phyloP scores from a whole-genome alignment of 805 yeast species.

The Clavispora vitiphila region DNA sequence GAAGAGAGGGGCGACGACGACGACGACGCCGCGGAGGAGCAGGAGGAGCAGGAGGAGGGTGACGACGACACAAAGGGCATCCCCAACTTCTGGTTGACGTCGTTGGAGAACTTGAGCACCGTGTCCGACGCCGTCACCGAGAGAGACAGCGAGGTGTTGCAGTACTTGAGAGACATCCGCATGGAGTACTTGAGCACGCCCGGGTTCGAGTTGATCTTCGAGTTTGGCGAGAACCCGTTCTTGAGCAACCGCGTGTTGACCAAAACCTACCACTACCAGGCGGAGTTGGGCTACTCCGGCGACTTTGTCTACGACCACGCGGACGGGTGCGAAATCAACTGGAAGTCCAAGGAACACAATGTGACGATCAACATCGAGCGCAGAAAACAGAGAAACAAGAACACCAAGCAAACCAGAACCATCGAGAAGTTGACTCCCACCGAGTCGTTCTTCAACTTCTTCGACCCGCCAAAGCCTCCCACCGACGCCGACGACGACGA shows the following conservation, averaged over 20 bases:
- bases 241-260: slow-evolving; percentile 69
- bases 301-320: slow-evolving; percentile 97
- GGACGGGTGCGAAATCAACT: slow-evolving; percentile 79
- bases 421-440: slow-evolving; percentile 92
- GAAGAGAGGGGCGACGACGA: slow-evolving; percentile 44
- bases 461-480: slow-evolving; percentile 86
- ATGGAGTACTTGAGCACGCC: slow-evolving; percentile 78
- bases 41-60: slow-evolving; percentile 37
- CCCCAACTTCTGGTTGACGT: slow-evolving; percentile 96
- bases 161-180: slow-evolving; percentile 61
- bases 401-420: slow-evolving; percentile 93
- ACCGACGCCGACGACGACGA: slow-evolving; percentile 46
- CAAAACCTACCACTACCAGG: slow-evolving; percentile 90
- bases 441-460: slow-evolving; percentile 93
- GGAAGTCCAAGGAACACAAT: slow-evolving; percentile 77
- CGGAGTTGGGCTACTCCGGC: slow-evolving; percentile 89
- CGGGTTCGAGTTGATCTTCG: slow-evolving; percentile 84
- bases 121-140: slow-evolving; percentile 83
- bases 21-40: slow-evolving; percentile 37
- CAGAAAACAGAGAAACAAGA: slow-evolving; percentile 95
- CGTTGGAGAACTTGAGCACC: slow-evolving; percentile 78
- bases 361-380: slow-evolving; percentile 85
- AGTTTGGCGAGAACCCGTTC: slow-evolving; percentile 69
- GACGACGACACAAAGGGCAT: slow-evolving; percentile 57
- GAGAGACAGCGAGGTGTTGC: slow-evolving; percentile 81